phyloP scores from a whole-genome alignment of 192 early-diverging fungal species.

The Coemansia sp. region DNA sequence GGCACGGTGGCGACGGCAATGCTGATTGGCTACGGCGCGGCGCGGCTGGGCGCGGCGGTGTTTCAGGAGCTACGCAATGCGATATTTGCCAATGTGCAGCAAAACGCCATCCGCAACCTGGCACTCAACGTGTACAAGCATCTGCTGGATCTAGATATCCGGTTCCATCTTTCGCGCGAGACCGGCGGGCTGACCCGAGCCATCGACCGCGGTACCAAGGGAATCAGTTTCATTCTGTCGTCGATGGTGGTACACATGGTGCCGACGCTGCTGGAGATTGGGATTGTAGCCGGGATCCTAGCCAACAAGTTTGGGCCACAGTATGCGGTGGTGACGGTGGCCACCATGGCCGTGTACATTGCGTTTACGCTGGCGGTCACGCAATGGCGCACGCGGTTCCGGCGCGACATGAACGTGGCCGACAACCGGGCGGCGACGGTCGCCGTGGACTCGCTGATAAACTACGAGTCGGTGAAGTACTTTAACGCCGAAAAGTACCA shows the following conservation, averaged over 20 bases:
- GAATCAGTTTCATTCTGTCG: constrained; percentile 94
- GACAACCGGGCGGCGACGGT: constrained; percentile 93
- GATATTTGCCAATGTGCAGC: constrained; percentile 89
- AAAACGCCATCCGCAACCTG: constrained; percentile 86
- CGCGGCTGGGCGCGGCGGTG: constrained; percentile 72
- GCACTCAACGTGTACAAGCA: constrained; percentile 89
- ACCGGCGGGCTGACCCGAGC: constrained; percentile 96
- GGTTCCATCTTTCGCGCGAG: constrained; percentile 89
- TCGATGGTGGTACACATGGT: constrained; percentile 94
- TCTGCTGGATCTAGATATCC: constrained; percentile 79
- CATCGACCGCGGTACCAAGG: constrained; percentile 91
- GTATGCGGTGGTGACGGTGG: constrained; percentile 59
- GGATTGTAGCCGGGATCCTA: constrained; percentile 89
- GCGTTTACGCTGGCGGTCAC: constrained; percentile 87
- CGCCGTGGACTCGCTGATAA: constrained; percentile 94
- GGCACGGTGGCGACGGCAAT: constrained; percentile 83
- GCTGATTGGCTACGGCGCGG: constrained; percentile 91
- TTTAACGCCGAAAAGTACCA: constrained; percentile 95
- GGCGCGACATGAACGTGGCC: constrained; percentile 89
- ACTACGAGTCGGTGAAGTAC: constrained; percentile 97
- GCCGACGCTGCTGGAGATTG: constrained; percentile 92
- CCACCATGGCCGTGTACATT: constrained; percentile 74
- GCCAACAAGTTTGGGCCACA: constrained; percentile 58
- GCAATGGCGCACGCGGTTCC: constrained; percentile 78
- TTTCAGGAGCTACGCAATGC: constrained; percentile 92